Evolutionary conservation across 148 eudicot genomes (phyloP).

Genomic region (Rhododendron molle): DNA sequence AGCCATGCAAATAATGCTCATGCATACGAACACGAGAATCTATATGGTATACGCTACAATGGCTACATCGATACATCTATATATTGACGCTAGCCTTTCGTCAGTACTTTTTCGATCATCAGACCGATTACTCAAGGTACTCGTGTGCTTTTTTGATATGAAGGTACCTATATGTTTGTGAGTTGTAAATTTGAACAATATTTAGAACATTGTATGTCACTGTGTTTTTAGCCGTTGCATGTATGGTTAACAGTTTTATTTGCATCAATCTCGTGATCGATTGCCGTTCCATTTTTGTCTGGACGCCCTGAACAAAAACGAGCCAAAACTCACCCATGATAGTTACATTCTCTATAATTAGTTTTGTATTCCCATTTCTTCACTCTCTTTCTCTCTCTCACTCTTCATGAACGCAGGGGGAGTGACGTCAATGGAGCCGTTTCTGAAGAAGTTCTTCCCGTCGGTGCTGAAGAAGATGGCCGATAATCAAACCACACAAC

Average conservation of each 20-base stretch:
- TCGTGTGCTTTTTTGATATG: too few relatives aligned
- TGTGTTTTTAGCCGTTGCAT: too few relatives aligned
- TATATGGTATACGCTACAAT: background rate
- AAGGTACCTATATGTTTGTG: background rate
- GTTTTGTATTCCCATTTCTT: too few relatives aligned
- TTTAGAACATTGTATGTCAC: too few relatives aligned
- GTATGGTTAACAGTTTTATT: too few relatives aligned
- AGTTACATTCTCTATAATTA: background rate
- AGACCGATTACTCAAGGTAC: background rate
- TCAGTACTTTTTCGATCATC: background rate
- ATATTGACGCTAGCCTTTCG: background rate
- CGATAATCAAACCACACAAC: background rate
- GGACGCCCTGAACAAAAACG: too few relatives aligned
- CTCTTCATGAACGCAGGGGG: background rate
- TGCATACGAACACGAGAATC: background rate
- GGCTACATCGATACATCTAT: background rate
- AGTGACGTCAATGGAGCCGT: conserved; percentile 19
- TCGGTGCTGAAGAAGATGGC: conserved; percentile 2
- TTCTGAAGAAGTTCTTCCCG: conserved; percentile 23
- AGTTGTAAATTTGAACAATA: background rate
- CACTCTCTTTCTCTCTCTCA: background rate
- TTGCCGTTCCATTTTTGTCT: too few relatives aligned
- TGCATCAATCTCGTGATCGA: too few relatives aligned
- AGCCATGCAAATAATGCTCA: background rate
- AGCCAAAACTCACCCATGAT: background rate